phyloP scores from a whole-genome alignment of 257 asterid genomes.

The Solanum neorickii region DNA sequence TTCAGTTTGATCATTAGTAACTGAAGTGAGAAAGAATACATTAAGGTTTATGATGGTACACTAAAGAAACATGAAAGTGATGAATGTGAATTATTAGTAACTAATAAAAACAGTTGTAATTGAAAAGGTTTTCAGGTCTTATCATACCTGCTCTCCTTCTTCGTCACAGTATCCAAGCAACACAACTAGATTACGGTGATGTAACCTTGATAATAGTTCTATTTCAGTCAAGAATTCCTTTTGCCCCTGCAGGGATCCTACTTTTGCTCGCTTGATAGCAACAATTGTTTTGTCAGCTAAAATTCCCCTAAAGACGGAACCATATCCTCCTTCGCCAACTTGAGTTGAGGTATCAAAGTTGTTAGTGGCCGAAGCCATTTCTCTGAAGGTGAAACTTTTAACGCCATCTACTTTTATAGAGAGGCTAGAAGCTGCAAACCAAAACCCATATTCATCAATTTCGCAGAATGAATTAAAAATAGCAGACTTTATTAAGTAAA shows the following conservation, averaged over 20 bases:
- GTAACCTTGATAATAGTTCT: slow-evolving; percentile 30
- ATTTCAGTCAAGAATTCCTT: slow-evolving; percentile 39
- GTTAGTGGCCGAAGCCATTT: slow-evolving; percentile 23
- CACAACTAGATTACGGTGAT: slow-evolving; percentile 37
- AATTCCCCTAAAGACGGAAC: slow-evolving; percentile 25
- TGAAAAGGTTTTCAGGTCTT: background rate
- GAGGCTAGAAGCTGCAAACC: slow-evolving; percentile 25
- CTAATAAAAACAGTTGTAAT: background rate
- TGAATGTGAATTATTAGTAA: background rate
- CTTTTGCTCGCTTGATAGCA: slow-evolving; percentile 35
- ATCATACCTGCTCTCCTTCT: slow-evolving; percentile 63
- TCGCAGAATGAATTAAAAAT: background rate
- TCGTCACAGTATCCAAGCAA: slow-evolving; percentile 64
- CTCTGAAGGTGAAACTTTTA: slow-evolving; percentile 23
- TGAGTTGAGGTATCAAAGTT: slow-evolving; percentile 18
- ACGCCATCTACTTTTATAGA: slow-evolving; percentile 29
- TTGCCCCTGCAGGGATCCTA: slow-evolving; percentile 36
- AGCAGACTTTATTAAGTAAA: background rate
- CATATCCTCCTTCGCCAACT: slow-evolving; percentile 43
- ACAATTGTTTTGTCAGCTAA: slow-evolving; percentile 19
- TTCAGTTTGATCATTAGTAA: background rate
- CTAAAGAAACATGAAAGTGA: background rate
- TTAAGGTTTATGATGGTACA: background rate
- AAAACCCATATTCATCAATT: background rate
- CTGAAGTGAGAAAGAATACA: background rate